Conservation (phyloP, 257 asterid genomes). For the Cynanchum wilfordii region DNA sequence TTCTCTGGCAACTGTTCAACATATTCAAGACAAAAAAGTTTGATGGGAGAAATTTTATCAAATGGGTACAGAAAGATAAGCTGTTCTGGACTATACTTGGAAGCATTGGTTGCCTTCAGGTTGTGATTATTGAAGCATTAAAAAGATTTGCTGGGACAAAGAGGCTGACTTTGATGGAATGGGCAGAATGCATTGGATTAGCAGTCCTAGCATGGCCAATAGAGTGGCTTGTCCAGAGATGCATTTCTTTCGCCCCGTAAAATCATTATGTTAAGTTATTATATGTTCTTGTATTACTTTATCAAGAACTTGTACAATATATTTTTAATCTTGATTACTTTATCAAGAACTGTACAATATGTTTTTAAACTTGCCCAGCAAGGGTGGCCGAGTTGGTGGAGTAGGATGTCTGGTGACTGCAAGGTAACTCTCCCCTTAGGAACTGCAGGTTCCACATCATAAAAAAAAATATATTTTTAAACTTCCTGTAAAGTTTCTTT, state of each 20-base stretch:
- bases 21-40: conserved; percentile 46
- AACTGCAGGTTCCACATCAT: too few relatives aligned
- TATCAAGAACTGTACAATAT: too few relatives aligned
- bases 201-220: conserved; percentile 24
- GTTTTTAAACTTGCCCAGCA: too few relatives aligned
- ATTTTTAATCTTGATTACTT: too few relatives aligned
- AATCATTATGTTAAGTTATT: background rate
- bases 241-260: background rate
- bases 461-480: too few relatives aligned
- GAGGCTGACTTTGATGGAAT: conserved; percentile 25
- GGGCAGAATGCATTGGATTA: conserved; percentile 25
- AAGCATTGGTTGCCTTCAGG: conserved; percentile 17
- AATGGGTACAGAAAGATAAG: conserved; percentile 30
- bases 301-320: too few relatives aligned
- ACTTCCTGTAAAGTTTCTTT: too few relatives aligned
- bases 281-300: too few relatives aligned
- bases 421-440: too few relatives aligned
- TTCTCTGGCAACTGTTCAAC: conserved; percentile 59
- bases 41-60: conserved; percentile 46
- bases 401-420: too few relatives aligned
- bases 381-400: too few relatives aligned
- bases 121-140: conserved; percentile 23
- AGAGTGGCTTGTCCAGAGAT: conserved; percentile 17
- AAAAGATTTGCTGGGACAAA: conserved; percentile 23
- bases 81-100: conserved; percentile 19